Base-by-base conservation (phyloP, 1,284 basidiomycete species). In the Tetrapyrgos nigripes region DNA sequence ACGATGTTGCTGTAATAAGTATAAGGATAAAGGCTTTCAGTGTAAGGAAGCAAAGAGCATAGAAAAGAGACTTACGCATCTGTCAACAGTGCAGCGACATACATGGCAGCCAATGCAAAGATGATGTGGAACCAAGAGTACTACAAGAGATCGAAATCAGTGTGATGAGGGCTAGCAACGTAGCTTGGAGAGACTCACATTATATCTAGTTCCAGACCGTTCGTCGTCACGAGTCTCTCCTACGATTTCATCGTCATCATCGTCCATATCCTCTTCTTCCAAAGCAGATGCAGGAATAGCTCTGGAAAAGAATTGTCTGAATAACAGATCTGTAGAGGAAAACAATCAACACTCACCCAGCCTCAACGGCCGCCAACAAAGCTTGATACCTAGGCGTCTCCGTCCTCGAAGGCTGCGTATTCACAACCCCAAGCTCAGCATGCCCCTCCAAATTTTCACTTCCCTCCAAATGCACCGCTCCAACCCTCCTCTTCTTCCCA, bases 121-220 rank as follows among this genome's bases (percentile, higher is more conserved):
- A 99, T 98, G 72, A 97, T 79, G 74, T 99, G 97, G 88, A 99
- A 99, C 92, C 96, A 98, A 17, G 94, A 88, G 73, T 99, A 98
- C 93, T 96, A 24, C 50, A 40, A 31, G 29, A 46, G 24, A 33
- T 13, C 48, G 23, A 57, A 46, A 31, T n/a, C n/a, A n/a, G n/a
- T n/a, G n/a, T n/a, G n/a, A n/a, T n/a, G n/a, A n/a, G n/a, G n/a
- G n/a, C n/a, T n/a, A n/a, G n/a, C n/a, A n/a, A n/a, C n/a, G n/a
- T n/a, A n/a, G n/a, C n/a, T n/a, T n/a, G n/a, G n/a, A n/a, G 24
- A 33, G 37, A 73, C 86, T 63, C 73, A 94, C 93, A 69, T 97
- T 97, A 79, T 99, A 99, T 63, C 94, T 89, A n/a, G 95, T 97
- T n/a, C 95, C 96, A 47, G 90, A 86, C 29, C 92, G 87, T 77